phyloP scores from a whole-genome alignment of 2,329 filamentous ascomycete species.

The Diaporthe caulivora region DNA sequence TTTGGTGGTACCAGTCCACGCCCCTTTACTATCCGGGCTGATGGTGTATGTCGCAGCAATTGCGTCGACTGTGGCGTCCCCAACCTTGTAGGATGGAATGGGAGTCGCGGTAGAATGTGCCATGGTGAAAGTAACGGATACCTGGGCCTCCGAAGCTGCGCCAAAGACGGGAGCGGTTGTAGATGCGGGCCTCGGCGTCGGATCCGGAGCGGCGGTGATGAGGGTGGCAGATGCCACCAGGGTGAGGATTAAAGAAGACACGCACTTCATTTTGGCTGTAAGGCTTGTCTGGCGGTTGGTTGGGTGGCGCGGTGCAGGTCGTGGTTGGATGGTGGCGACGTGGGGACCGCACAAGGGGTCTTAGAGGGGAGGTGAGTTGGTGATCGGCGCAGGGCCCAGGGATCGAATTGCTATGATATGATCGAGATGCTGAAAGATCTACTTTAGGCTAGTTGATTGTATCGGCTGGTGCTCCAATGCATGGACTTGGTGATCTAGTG shows the following conservation, averaged over 20 bases:
- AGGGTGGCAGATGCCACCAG: neutral
- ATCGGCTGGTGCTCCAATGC: neutral
- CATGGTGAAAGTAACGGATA: neutral
- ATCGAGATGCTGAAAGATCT: neutral
- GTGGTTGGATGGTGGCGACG: neutral
- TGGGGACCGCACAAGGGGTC: neutral
- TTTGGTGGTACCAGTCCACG: no score
- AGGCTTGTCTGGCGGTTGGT: neutral
- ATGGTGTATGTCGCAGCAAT: no score
- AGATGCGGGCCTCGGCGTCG: neutral
- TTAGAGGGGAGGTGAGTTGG: neutral
- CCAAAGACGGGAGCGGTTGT: neutral
- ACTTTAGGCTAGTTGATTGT: neutral
- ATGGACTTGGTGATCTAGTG: neutral
- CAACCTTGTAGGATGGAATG: no score
- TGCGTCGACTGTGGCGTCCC: no score
- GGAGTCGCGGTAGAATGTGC: neutral
- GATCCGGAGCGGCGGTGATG: neutral
- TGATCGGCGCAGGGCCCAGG: neutral
- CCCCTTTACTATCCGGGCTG: no score
- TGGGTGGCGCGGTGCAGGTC: neutral
- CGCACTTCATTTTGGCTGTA: conserved; percentile 17
- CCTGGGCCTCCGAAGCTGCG: neutral
- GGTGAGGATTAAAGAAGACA: neutral
- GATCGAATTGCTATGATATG: neutral